These are phyloP conservation scores for Gossypium lobatum DNA, from an alignment of 441 rosid species.

Conservation along the genomic window DNA sequence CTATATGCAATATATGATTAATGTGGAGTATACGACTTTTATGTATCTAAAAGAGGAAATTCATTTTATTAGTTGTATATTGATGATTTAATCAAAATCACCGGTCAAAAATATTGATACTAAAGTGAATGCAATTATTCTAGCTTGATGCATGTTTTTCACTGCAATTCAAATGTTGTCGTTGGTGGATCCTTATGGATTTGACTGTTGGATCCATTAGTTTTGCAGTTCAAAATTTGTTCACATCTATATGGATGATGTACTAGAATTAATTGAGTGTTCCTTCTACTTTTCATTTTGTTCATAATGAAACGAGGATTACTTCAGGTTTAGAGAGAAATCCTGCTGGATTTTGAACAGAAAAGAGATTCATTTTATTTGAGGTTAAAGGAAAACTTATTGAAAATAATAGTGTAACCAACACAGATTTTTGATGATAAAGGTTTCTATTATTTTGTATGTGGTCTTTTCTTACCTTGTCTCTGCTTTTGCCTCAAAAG, in stretches of 20 bases:
- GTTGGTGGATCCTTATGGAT: not conserved
- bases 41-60: not conserved
- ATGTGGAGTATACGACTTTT: not conserved
- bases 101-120: not conserved
- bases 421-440: not conserved
- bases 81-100: not conserved
- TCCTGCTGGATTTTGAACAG: not conserved
- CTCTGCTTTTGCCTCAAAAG: constrained; percentile 3
- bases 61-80: not conserved
- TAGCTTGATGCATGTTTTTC: not conserved
- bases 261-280: not conserved
- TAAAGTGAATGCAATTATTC: not conserved
- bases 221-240: not conserved
- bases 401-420: not conserved
- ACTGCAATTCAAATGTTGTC: not conserved
- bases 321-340: not conserved
- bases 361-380: not conserved
- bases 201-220: not conserved
- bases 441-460: not conserved
- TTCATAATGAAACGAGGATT: not conserved
- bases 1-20: not conserved
- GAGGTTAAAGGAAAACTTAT: not conserved
- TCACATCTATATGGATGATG: not conserved
- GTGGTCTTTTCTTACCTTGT: not conserved
- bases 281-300: not conserved